Evolutionary conservation across 768 basidiomycete species (phyloP).

Genomic region (Hypsizygus marmoreus): DNA sequence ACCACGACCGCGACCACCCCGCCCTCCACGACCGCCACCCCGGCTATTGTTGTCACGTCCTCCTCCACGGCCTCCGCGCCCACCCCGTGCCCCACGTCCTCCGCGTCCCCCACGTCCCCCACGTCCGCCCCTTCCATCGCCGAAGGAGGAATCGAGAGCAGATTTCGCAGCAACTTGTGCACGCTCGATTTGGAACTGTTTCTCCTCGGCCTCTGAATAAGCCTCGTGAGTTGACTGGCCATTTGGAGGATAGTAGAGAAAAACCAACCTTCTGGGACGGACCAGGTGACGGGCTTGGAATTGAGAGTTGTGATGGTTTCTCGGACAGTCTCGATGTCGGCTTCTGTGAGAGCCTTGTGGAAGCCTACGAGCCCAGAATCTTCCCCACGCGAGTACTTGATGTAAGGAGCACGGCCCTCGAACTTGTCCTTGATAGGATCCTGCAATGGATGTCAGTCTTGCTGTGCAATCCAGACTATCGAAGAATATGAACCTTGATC

Average conservation of each 20-base stretch:
- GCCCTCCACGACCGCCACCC: slow-evolving; percentile 30
- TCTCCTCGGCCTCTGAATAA: slow-evolving; percentile 80
- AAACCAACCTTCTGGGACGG: slow-evolving; percentile 55
- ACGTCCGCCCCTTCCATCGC: slow-evolving; percentile 28
- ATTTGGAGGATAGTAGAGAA: slow-evolving; percentile 4
- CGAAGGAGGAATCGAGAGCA: slow-evolving; percentile 32
- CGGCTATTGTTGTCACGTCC: slow-evolving; percentile 9
- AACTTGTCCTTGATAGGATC: slow-evolving; percentile 52
- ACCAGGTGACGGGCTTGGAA: slow-evolving; percentile 66
- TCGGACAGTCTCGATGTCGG: slow-evolving; percentile 71
- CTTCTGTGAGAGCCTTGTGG: slow-evolving; percentile 69
- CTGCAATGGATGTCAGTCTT: no score
- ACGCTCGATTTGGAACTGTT: slow-evolving; percentile 72
- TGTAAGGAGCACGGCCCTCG: slow-evolving; percentile 50
- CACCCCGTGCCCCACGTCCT: slow-evolving; percentile 46
- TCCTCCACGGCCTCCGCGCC: slow-evolving; percentile 35
- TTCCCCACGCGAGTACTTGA: slow-evolving; percentile 49
- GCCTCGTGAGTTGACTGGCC: neutral
- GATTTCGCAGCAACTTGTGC: slow-evolving; percentile 67
- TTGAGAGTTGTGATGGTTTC: slow-evolving; percentile 66
- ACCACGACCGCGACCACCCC: slow-evolving; percentile 47
- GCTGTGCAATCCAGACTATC: no score
- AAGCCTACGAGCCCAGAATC: slow-evolving; percentile 56
- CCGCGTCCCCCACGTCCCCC: slow-evolving; percentile 24
- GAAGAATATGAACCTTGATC: slow-evolving; percentile 55